phyloP scores from a whole-genome alignment of 2,329 filamentous ascomycete genomes.

The Botryotinia calthae region DNA sequence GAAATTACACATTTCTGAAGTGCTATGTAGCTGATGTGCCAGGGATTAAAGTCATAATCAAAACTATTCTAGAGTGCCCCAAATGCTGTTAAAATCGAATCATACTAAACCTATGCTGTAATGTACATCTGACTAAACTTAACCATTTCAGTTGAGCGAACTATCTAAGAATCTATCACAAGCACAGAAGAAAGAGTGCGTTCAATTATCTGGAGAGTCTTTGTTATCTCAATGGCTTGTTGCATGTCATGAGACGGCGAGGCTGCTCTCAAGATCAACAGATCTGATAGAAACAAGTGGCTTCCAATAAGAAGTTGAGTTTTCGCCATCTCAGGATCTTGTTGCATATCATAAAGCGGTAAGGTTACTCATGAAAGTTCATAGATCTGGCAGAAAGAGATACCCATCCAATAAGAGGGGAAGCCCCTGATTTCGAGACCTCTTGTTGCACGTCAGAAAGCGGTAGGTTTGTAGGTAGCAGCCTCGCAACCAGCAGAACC shows the following conservation, averaged over 20 bases:
- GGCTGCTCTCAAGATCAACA: neutral
- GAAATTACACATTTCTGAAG: rapidly evolving
- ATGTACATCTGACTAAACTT: neutral
- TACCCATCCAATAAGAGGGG: neutral
- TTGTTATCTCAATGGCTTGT: neutral
- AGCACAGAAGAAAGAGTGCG: neutral
- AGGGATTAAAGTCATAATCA: neutral
- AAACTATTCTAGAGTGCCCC: neutral
- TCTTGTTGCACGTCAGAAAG: neutral
- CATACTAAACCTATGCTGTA: rapidly evolving
- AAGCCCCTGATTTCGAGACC: neutral
- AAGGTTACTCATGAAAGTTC: neutral
- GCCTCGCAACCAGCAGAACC: neutral
- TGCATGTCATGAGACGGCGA: neutral
- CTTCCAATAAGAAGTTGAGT: neutral
- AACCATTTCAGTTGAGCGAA: neutral
- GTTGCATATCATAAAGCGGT: conserved; percentile 3
- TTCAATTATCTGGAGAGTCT: neutral
- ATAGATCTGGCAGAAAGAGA: neutral
- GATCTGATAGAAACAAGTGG: neutral
- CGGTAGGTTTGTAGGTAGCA: neutral
- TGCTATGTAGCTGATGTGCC: neutral
- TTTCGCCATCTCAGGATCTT: neutral
- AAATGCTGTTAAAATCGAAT: neutral
- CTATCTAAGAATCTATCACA: neutral